phyloP scores from a whole-genome alignment of 2,329 filamentous ascomycete species.

The Fusarium domesticum region DNA sequence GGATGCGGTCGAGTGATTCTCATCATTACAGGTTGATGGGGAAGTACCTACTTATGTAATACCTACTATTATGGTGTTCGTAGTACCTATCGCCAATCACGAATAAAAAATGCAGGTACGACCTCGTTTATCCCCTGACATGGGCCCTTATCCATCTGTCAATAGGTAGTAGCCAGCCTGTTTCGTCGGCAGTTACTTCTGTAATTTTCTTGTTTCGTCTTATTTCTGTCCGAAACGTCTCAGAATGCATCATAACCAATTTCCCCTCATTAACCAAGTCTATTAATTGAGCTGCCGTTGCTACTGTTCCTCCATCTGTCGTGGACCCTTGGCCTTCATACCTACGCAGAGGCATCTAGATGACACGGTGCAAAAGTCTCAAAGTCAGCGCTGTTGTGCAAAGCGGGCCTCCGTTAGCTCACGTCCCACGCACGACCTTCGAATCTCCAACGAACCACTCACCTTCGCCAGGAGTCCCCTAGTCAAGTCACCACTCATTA shows the following conservation, averaged over 20 bases:
- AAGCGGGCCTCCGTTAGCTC: slow-evolving; percentile 23
- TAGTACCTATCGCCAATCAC: slow-evolving; percentile 13
- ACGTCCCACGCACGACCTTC: slow-evolving; percentile 12
- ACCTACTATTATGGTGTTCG: no score
- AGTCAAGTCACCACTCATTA: slow-evolving; percentile 17
- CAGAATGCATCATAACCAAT: background rate
- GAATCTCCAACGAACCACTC: slow-evolving; percentile 16
- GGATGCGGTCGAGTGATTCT: background rate
- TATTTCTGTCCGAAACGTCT: background rate
- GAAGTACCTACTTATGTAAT: no score
- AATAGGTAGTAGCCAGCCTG: background rate
- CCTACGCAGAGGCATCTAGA: background rate
- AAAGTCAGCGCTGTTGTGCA: slow-evolving; percentile 10
- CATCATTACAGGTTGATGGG: background rate
- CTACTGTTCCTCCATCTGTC: background rate
- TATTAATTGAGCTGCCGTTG: background rate
- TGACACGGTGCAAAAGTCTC: background rate
- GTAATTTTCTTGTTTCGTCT: slow-evolving; percentile 10
- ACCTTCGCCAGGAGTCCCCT: slow-evolving; percentile 19
- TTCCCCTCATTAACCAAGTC: background rate
- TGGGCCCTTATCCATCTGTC: slow-evolving; percentile 13
- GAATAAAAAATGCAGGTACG: slow-evolving; percentile 30
- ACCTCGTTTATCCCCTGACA: slow-evolving; percentile 27
- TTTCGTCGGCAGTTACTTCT: background rate
- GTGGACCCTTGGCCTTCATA: background rate